These are phyloP conservation scores for Liriodendron chinense DNA, from an alignment of 164 flowering plant species.

Conservation along the genomic window DNA sequence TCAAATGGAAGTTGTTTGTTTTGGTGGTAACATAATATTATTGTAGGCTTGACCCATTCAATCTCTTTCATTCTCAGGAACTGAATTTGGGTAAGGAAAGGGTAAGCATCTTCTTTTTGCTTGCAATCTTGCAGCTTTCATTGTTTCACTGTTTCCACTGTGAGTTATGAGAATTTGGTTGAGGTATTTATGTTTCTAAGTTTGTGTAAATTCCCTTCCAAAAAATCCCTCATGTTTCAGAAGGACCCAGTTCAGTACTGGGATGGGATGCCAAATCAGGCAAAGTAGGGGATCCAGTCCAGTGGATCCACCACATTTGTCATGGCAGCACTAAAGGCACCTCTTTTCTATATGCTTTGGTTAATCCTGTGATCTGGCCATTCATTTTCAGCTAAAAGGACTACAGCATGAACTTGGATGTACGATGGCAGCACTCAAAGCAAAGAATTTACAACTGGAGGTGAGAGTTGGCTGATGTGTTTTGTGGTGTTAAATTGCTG, in stretches of 20 bases:
- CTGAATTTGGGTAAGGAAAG: conserved; percentile 59
- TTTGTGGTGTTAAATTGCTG: neutral
- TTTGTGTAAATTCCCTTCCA: neutral
- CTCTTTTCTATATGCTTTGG: neutral
- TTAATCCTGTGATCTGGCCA: neutral
- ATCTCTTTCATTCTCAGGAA: conserved; percentile 44
- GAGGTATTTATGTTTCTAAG: neutral
- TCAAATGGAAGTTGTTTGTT: neutral
- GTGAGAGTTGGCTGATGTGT: conserved; percentile 26
- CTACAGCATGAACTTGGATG: conserved; percentile 68
- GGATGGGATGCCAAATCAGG: neutral
- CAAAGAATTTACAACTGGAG: conserved; percentile 43
- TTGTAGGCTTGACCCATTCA: neutral
- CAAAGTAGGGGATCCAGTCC: neutral
- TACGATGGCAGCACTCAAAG: conserved; percentile 53
- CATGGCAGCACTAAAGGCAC: neutral
- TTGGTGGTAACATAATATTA: neutral
- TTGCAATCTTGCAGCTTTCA: neutral
- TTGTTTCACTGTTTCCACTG: neutral
- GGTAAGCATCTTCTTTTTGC: conserved; percentile 31
- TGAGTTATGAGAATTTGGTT: neutral
- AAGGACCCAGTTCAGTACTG: neutral
- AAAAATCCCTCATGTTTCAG: neutral
- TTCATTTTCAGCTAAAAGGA: conserved; percentile 49
- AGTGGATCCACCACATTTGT: neutral